phyloP scores from a whole-genome alignment of 768 basidiomycete species.

The Boletus subparvulus region DNA sequence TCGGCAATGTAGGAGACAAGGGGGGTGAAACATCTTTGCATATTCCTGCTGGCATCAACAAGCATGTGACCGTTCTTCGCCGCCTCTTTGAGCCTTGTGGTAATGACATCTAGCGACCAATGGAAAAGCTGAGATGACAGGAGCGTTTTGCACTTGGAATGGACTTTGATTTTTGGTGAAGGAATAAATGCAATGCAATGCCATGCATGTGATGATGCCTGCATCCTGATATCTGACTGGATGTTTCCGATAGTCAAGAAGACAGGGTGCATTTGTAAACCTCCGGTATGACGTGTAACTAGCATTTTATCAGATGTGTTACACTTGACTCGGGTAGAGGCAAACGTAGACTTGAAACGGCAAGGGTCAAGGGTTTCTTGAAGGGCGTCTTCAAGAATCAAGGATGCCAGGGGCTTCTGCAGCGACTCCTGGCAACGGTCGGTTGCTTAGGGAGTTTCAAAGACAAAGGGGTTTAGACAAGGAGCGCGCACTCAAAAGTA shows the following conservation, averaged over 20 bases:
- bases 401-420: no score
- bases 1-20: conserved; percentile 18
- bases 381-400: no score
- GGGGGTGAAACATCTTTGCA: conserved; percentile 6
- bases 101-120: not conserved
- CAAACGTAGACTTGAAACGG: no score
- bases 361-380: no score
- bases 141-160: not conserved
- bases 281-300: not conserved
- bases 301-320: not conserved
- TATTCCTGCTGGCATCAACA: conserved; percentile 23
- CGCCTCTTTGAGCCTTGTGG: not conserved
- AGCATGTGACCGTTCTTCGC: not conserved
- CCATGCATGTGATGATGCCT: not conserved
- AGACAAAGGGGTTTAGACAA: no score
- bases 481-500: no score
- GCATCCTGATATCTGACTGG: not conserved
- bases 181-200: not conserved
- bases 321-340: no score
- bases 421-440: no score
- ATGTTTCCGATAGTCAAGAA: not conserved
- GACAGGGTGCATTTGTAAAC: not conserved
- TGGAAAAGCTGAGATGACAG: not conserved
- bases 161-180: not conserved
- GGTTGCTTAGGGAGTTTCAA: no score